phyloP scores from a whole-genome alignment of 2,329 filamentous ascomycete species.

The Diaporthe longicolla region DNA sequence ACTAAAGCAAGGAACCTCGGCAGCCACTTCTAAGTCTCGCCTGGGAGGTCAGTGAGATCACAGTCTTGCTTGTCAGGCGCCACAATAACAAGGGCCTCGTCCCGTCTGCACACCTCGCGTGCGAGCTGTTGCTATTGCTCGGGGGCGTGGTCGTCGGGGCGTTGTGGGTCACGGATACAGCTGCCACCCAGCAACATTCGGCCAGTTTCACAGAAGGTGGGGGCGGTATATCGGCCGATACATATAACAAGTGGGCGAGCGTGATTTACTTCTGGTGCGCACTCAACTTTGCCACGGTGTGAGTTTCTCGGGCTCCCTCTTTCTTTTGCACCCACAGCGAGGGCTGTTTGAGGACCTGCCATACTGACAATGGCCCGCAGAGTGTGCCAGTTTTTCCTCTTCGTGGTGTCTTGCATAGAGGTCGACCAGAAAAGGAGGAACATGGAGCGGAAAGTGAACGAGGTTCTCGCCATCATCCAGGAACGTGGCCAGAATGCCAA shows the following conservation, averaged over 20 bases:
- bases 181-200: neutral
- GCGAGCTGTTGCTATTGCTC: slow-evolving; percentile 16
- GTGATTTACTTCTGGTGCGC: slow-evolving; percentile 24
- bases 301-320: neutral
- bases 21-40: neutral
- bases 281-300: neutral
- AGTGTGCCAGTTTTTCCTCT: slow-evolving; percentile 9
- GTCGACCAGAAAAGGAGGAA: slow-evolving; percentile 20
- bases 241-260: slow-evolving; percentile 4
- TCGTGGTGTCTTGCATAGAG: slow-evolving; percentile 17
- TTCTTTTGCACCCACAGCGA: too few species aligned
- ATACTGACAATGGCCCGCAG: neutral
- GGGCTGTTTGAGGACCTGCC: neutral
- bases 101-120: slow-evolving; percentile 10
- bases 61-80: neutral
- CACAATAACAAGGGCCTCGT: slow-evolving; percentile 16
- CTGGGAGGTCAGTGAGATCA: slow-evolving; percentile 18
- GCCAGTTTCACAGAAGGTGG: neutral
- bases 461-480: slow-evolving; percentile 15
- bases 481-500: slow-evolving; percentile 15
- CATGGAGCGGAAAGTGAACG: slow-evolving; percentile 13
- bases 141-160: neutral
- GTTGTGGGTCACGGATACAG: neutral
- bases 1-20: neutral
- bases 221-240: neutral